Evolutionary conservation across 768 basidiomycete genomes (phyloP).

Genomic region (Mycena haematopus): DNA sequence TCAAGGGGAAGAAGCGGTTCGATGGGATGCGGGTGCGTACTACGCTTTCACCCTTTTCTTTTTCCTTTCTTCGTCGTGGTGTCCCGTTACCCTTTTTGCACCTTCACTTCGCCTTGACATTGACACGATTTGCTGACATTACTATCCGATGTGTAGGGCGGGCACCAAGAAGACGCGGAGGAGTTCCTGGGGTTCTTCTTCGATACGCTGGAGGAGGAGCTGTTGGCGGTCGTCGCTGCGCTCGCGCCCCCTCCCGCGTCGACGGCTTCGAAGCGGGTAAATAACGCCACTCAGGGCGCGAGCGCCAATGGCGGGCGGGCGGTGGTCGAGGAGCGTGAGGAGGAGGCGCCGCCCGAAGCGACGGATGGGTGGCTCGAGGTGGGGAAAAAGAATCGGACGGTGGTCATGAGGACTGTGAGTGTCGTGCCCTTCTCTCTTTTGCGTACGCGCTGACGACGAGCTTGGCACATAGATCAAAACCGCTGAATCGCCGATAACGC

Average conservation of each 20-base stretch:
- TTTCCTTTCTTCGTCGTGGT: too few species aligned
- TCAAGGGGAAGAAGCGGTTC: slow-evolving; percentile 93
- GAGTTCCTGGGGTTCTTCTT: slow-evolving; percentile 98
- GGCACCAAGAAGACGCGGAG: slow-evolving; percentile 97
- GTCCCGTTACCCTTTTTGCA: too few species aligned
- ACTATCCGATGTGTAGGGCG: slow-evolving; percentile 54
- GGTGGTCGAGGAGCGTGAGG: slow-evolving; percentile 51
- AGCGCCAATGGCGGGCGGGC: neutral
- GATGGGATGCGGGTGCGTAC: slow-evolving; percentile 89
- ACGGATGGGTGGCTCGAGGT: slow-evolving; percentile 93
- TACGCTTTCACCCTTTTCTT: too few species aligned
- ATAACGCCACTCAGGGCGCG: too few species aligned
- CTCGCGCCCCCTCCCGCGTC: slow-evolving; percentile 45
- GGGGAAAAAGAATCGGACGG: slow-evolving; percentile 82
- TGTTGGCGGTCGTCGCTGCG: slow-evolving; percentile 68
- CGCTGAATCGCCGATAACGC: slow-evolving; percentile 85
- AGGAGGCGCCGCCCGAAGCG: slow-evolving; percentile 43
- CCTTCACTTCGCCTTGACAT: neutral
- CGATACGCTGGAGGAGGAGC: slow-evolving; percentile 92
- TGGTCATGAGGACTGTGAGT: slow-evolving; percentile 81
- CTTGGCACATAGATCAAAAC: slow-evolving; percentile 63
- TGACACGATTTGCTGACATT: neutral
- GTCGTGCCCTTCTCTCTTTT: neutral
- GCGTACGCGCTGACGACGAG: neutral
- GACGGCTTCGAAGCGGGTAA: neutral